Percentiles rank a stretch among this genome's conserved stretches.
Evolutionary conservation across 257 asterid species (phyloP).

Genomic region (Avicennia marina): DNA sequence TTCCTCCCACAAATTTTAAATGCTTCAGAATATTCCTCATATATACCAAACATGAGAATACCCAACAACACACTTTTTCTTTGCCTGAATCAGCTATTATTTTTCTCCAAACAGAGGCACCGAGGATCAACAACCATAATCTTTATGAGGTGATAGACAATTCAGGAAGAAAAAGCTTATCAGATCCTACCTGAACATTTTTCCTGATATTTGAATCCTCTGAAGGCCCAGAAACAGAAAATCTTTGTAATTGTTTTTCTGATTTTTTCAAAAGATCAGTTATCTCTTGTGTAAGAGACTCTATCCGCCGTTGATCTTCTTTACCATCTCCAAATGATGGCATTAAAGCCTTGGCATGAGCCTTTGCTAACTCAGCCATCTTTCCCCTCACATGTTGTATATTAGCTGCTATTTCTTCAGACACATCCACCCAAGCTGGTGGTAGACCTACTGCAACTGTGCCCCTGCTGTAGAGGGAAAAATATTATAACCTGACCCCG

Average conservation of each 20-base stretch:
- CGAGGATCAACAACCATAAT: background rate
- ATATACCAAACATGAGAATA: background rate
- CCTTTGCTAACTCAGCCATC: conserved; percentile 87
- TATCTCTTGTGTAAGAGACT: conserved; percentile 87
- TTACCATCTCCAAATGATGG: conserved; percentile 98
- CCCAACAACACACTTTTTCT: background rate
- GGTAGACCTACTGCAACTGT: conserved; percentile 90
- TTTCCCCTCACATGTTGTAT: conserved; percentile 68
- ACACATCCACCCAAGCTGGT: conserved; percentile 97
- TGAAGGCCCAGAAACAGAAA: conserved; percentile 78
- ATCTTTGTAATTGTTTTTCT: conserved; percentile 69
- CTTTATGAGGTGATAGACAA: background rate
- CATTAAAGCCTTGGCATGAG: conserved; percentile 99
- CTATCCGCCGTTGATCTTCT: conserved; percentile 91
- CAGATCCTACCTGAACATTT: conserved; percentile 83
- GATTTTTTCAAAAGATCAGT: conserved; percentile 79
- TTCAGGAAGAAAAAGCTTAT: background rate
- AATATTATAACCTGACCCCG: background rate
- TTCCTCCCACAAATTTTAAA: no score
- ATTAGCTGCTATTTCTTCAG: conserved; percentile 85
- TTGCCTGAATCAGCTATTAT: background rate
- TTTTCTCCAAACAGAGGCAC: background rate
- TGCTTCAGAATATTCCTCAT: no score
- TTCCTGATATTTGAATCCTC: conserved; percentile 96
- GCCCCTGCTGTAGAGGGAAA: conserved; percentile 53